Conservation (phyloP, 306 rosid genomes). For the Datisca glomerata region DNA sequence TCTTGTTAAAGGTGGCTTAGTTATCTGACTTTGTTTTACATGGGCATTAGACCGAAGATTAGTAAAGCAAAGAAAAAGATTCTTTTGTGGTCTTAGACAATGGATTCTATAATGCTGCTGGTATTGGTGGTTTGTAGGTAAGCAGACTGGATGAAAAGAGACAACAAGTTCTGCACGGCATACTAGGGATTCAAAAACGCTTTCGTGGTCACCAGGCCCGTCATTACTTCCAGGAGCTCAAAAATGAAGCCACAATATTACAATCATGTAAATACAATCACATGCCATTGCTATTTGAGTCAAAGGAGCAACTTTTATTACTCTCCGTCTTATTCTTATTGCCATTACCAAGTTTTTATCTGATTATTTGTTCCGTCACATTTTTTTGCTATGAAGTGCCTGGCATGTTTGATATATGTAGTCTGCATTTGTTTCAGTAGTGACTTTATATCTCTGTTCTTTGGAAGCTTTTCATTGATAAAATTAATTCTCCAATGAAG, state of each 20-base stretch:
- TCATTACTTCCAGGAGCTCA: constrained; percentile 29
- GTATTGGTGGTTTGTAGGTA: constrained; percentile 41
- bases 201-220: constrained; percentile 64
- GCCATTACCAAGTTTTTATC: no score
- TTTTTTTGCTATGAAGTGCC: no score
- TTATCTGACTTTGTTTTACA: no score
- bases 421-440: neutral
- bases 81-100: neutral
- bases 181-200: constrained; percentile 51
- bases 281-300: no score
- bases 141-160: constrained; percentile 61
- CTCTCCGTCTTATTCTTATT: no score
- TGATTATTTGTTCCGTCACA: no score
- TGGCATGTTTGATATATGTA: no score
- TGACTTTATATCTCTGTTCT: neutral
- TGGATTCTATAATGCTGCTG: constrained; percentile 16
- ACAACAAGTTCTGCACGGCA: constrained; percentile 34
- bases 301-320: no score
- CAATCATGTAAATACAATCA: constrained; percentile 80
- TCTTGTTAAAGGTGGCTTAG: no score
- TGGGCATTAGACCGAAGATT: no score
- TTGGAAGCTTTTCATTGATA: neutral
- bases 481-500: constrained; percentile 31
- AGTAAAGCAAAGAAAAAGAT: neutral
- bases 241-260: constrained; percentile 32